phyloP scores from a whole-genome alignment of 2,329 filamentous ascomycete genomes.

The Nothophaeocryptopus gaeumannii region DNA sequence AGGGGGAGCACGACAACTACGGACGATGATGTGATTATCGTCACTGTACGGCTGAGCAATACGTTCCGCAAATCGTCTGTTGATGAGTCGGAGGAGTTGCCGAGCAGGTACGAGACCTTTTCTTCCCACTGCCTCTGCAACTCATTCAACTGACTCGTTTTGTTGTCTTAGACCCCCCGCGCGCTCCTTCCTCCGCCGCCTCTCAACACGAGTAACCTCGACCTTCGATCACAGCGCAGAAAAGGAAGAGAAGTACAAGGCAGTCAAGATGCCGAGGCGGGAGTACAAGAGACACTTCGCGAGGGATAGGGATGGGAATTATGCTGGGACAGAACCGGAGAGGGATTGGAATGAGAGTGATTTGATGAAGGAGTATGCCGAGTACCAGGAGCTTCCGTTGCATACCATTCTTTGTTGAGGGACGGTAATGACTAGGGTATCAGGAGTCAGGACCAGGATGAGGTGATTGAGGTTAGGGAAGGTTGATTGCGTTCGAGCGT shows the following conservation, averaged over 20 bases:
- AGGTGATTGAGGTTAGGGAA: no score
- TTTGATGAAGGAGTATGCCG: constrained; percentile 23
- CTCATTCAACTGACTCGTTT: not conserved
- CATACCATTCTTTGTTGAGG: constrained; percentile 14
- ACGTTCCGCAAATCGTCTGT: constrained; percentile 17
- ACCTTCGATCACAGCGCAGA: constrained; percentile 13
- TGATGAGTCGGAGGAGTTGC: constrained; percentile 21
- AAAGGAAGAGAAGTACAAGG: constrained; percentile 28
- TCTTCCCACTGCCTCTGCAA: not conserved
- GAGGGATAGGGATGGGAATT: constrained; percentile 26
- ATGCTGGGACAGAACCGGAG: constrained; percentile 33
- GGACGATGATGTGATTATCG: constrained; percentile 32
- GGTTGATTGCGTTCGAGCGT: no score
- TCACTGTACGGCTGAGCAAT: constrained; percentile 25
- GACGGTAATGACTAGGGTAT: no score
- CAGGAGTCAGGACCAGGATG: no score
- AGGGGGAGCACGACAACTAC: constrained; percentile 13
- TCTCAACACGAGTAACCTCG: constrained; percentile 25
- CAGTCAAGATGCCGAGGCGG: constrained; percentile 32
- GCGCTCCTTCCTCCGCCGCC: constrained; percentile 28
- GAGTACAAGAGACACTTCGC: constrained; percentile 30
- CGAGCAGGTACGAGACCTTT: constrained; percentile 15
- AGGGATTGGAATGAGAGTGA: constrained; percentile 28
- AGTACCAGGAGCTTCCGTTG: constrained; percentile 27
- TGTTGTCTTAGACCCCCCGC: constrained; percentile 20